Evolutionary conservation across 257 asterid genomes (phyloP), one percentile per base, ranked within the genome.

Genomic region (Capsicum rhomboideum): DNA sequence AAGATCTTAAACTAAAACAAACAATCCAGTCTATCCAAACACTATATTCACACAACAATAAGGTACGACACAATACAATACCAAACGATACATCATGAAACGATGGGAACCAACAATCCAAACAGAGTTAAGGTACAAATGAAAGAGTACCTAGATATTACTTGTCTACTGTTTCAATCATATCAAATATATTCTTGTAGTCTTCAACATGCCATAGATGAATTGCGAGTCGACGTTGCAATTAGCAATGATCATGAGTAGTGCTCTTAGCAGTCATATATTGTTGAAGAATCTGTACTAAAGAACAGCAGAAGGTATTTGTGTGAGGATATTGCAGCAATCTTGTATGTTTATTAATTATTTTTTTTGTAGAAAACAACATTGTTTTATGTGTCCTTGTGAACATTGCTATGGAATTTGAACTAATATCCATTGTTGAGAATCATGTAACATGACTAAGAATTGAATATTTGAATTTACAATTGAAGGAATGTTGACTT

Each of bases 71-170:
- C 8, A 37, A 68, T 37, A 37, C 29, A 21, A 0, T 42, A 42
- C 11, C n/a, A n/a, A 71, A 71, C 2, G 20, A 40, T 40, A 69
- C 29, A 69, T 69, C 46, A 37, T 37, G 16, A 40, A 69, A 68
- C 9, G 66, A 58, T 0, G 66, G 10, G 14, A n/a, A 58, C n/a
- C 14, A 67, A 6, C 14, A 14, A 63, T 63, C 9, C 17, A 12
- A 29, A 13, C 31, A 58, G 29, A 21, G 71, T 63, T 28, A 96
- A 96, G 98, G 99, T 94, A 58, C 1, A 52, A 77, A 2, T 31
- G 2, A 31, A 31, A 31, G 37, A 31, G 37, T 31, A 31, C 37
- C 37, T 31, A n/a, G n/a, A 44, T 44, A 21, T 2, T 46, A 13
- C 14, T 74, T 0, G 8, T 74, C 1, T 46, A 3, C 34, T 74